Conservation (phyloP, 169 alveolate genomes). For the Plasmodium vivax region DNA sequence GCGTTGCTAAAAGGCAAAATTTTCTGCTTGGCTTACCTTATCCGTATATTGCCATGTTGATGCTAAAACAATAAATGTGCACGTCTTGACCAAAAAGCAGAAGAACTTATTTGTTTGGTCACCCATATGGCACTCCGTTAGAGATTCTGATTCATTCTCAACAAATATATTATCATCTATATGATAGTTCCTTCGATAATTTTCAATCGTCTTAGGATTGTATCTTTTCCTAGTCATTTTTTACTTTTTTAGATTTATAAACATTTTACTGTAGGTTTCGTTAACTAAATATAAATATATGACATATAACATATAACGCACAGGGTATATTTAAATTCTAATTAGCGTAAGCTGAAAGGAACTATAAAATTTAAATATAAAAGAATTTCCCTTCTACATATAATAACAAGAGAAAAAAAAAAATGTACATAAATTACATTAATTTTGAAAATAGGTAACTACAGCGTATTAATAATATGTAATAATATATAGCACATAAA, state of each 20-base stretch:
- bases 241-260: background rate
- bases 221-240: constrained; percentile 8
- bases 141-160: background rate
- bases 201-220: background rate
- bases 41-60: background rate
- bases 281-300: background rate
- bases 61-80: background rate
- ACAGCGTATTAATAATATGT: background rate
- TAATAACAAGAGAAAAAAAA: background rate
- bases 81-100: background rate
- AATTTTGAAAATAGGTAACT: background rate
- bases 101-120: background rate
- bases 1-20: background rate
- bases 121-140: background rate
- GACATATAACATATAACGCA: background rate
- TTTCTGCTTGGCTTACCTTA: background rate
- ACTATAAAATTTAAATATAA: background rate
- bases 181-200: background rate
- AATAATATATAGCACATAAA: background rate
- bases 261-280: background rate
- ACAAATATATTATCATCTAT: background rate
- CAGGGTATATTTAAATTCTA: background rate
- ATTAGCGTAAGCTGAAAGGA: background rate
- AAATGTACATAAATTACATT: background rate
- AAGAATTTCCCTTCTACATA: background rate